phyloP scores from a whole-genome alignment of 2,329 filamentous ascomycete genomes.

The Aspergillus sp. region DNA sequence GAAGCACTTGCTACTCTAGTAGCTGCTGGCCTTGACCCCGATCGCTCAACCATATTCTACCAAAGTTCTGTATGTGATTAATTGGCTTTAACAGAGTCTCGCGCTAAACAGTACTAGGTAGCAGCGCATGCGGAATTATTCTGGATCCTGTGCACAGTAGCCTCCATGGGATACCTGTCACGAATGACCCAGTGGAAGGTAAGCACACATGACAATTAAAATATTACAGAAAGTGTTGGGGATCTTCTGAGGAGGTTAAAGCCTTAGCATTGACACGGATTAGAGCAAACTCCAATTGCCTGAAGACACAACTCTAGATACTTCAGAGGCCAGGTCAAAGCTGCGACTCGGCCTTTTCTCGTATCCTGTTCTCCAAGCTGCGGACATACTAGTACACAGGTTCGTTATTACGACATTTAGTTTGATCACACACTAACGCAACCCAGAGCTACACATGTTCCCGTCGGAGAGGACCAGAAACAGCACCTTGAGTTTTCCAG shows the following conservation, averaged over 20 bases:
- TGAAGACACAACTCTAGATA: conserved; percentile 61
- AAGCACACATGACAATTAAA: conserved; percentile 16
- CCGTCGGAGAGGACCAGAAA: conserved; percentile 91
- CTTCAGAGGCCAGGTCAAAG: conserved; percentile 57
- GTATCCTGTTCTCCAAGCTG: conserved; percentile 93
- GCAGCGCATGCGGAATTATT: conserved; percentile 84
- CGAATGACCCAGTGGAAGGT: conserved; percentile 99
- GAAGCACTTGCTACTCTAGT: conserved; percentile 79
- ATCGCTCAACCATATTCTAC: conserved; percentile 76
- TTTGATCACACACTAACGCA: conserved; percentile 18
- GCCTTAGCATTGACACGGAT: conserved; percentile 10
- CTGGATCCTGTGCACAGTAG: conserved; percentile 93
- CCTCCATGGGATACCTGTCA: conserved; percentile 88
- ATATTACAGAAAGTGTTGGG: too few relatives aligned
- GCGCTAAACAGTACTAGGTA: conserved; percentile 53
- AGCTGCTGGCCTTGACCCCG: conserved; percentile 79
- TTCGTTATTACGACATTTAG: conserved; percentile 34
- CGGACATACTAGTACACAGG: conserved; percentile 87
- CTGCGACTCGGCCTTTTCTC: conserved; percentile 91
- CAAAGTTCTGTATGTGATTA: conserved; percentile 67
- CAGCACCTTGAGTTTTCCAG: conserved; percentile 94
- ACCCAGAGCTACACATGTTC: conserved; percentile 80
- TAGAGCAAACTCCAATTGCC: conserved; percentile 73
- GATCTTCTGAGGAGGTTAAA: too few relatives aligned
- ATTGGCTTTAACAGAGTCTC: not conserved